phyloP scores from a whole-genome alignment of 1,284 basidiomycete genomes.

The Polyporus tsugae region DNA sequence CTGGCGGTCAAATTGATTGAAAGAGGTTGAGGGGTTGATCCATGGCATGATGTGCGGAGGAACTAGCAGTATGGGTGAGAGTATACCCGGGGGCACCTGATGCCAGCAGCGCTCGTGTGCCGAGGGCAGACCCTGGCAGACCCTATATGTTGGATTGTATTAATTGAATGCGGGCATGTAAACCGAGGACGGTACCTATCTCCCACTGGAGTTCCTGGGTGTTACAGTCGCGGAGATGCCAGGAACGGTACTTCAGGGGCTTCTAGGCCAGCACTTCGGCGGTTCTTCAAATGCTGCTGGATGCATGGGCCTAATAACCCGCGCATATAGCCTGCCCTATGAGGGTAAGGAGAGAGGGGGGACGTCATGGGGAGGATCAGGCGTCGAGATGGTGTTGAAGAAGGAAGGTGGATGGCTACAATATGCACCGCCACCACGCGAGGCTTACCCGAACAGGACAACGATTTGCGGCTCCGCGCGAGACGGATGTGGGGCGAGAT shows the following conservation, averaged over 20 bases:
- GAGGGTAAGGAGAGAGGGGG: neutral
- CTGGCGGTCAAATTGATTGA: neutral
- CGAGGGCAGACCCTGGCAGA: neutral
- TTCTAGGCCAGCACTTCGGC: neutral
- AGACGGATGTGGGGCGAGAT: neutral
- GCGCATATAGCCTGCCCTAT: neutral
- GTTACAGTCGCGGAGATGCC: neutral
- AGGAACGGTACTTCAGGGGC: neutral
- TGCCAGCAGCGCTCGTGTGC: neutral
- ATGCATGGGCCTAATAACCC: neutral
- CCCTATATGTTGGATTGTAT: neutral
- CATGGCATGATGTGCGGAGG: neutral
- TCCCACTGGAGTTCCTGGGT: neutral
- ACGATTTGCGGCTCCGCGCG: conserved; percentile 14
- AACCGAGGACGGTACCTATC: neutral
- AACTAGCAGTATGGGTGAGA: neutral
- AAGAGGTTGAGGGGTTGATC: neutral
- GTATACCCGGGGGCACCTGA: neutral
- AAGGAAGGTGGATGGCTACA: conserved; percentile 7
- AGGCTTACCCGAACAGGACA: neutral
- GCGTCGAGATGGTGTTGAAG: neutral
- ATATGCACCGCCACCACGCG: conserved; percentile 14
- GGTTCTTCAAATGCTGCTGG: neutral
- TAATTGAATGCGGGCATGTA: neutral
- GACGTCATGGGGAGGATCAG: conserved; percentile 4